Evolutionary conservation across 139 green algal species (phyloP), one percentile per base, ranked within the genome.

Genomic region (Coccomyxa sp.): DNA sequence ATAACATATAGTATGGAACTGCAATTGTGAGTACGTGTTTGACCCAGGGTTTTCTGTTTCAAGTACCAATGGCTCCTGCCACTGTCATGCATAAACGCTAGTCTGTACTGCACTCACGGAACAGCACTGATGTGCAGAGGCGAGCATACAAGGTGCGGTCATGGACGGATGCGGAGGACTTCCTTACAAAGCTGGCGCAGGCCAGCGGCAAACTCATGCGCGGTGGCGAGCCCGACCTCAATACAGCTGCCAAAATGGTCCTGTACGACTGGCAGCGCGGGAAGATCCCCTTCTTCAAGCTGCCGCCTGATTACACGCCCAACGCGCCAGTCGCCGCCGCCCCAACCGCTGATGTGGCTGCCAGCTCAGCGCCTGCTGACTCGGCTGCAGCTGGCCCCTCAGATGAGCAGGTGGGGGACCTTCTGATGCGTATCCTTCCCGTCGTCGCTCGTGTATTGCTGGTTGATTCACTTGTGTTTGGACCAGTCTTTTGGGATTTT

Each of bases 211-310:
- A 94, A 88, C 89, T 97, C n/a, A 80, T 90, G 31, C 88, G 92
- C 79, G 93, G 95, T 18, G 97, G 97, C 13, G 97, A 99, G 77
- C 90, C 97, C 13, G 97, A 99, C 90, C 87, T 97, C 58, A 97
- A 98, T 84, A 98, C 95, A 23, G 95, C 94, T 1, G 96, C 96
- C 3, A 94, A 95, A 79, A 98, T 98, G 93, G 91, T 99, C 82
- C 92, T 99, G 32, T 91, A 95, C 79, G 97, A 99, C 90, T 99
- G 96, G 96, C 97, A 99, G 90, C 91, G 96, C 23, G 97, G 97
- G 79, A 97, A 96, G 87, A 94, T 99, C 60, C 97, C 97, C 58
- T 99, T 95, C 91, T 99, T 98, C 89, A 93, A 88, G 12, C 90
- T 97, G 58, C 97, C 97, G 10, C 93, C 94, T 0, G 92, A 88